Base-by-base conservation (phyloP, 2,329 filamentous ascomycete genomes). In the Tolypocladium inflatum region DNA sequence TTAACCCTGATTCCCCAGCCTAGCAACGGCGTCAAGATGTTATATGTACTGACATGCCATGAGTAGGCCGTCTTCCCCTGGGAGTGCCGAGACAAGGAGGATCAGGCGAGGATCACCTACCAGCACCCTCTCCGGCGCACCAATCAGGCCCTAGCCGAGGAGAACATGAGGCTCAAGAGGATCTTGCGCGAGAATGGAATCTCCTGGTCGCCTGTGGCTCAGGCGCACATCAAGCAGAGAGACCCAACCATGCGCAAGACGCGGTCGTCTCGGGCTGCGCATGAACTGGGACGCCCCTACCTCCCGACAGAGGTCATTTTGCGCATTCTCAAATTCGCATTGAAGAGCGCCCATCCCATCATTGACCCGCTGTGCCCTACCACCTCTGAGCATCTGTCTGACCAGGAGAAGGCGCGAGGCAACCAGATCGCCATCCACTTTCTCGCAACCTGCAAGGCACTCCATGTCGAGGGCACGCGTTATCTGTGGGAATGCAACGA, bases 271-370 rank as follows among this genome's bases (percentile, higher is more conserved):
- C 63, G 63, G 58, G 62, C 64, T 17, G 64, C 66, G 8, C 63
- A 64, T 58, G 67, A 73, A 37, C 62, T 66, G 37, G 62, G 67
- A 52, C 62, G 64, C n/a, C 79, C 78, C 1, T 71, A 74, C 45
- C 71, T 83, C 13, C 81, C 81, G 1, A 75, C 74, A 35, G 81
- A 84, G 66, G 73, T 84, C 51, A 72, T 81, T 55, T 67, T 84
- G 33, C 74, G 74, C 39, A 78, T 84, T 55, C 71, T 84, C 53
- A 74, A 76, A 48, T 80, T 78, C 63, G 76, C 80, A 35, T 59
- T 84, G 66, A 78, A 75, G 33, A 79, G 78, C 63, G 65, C 72
- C 1, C 59, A 72, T 38, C 76, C 81, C 38, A 81, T 84, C 61
- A 71, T 83, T 54, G 80, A 84, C 59, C 81, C 81, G 2, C 70